phyloP scores from a whole-genome alignment of 768 basidiomycete genomes.

The Filobasidium floriforme region DNA sequence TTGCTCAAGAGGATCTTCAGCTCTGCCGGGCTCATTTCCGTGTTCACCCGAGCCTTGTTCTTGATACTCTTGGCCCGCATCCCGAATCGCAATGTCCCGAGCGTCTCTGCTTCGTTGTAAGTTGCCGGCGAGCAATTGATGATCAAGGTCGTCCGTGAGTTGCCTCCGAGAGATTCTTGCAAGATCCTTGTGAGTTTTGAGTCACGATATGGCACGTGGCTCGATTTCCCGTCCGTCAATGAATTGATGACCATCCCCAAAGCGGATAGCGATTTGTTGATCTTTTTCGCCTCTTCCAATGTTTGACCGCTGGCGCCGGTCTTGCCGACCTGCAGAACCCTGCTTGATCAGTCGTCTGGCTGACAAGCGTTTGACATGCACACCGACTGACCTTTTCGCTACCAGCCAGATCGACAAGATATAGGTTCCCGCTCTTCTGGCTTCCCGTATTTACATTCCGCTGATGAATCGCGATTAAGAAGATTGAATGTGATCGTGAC shows the following conservation, averaged over 20 bases:
- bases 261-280: constrained; percentile 95
- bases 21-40: constrained; percentile 86
- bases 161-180: constrained; percentile 55
- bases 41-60: constrained; percentile 98
- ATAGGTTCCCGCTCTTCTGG: constrained; percentile 91
- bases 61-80: constrained; percentile 99
- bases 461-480: constrained; percentile 94
- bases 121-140: constrained; percentile 91
- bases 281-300: constrained; percentile 98
- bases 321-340: constrained; percentile 61
- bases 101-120: constrained; percentile 93
- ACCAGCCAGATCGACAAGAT: constrained; percentile 94
- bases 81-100: constrained; percentile 95
- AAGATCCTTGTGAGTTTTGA: constrained; percentile 97
- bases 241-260: constrained; percentile 99
- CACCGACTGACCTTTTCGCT: constrained; percentile 67
- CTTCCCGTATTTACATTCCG: constrained; percentile 92
- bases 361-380: neutral
- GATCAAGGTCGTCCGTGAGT: constrained; percentile 76
- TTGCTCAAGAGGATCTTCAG: constrained; percentile 87
- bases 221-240: constrained; percentile 90
- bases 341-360: constrained; percentile 9
- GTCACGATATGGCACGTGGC: constrained; percentile 96
- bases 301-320: constrained; percentile 99
- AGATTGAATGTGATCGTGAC: constrained; percentile 97